phyloP scores from a whole-genome alignment of 768 basidiomycete species.

The Pleurotus pulmonarius region DNA sequence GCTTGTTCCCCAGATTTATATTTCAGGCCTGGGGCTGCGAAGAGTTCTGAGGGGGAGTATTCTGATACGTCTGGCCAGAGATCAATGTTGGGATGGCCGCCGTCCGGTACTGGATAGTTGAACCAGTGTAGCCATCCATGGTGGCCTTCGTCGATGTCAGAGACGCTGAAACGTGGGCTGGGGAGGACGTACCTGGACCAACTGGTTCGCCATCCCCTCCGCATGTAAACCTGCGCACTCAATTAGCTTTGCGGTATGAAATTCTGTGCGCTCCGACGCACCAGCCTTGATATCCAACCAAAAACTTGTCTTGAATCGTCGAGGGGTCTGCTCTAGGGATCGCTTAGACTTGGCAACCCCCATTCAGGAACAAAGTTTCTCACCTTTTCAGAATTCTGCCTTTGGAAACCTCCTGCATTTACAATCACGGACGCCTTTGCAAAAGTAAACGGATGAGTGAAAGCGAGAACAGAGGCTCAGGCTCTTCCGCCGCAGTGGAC shows the following conservation, averaged over 20 bases:
- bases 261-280: constrained; percentile 24
- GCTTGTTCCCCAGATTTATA: constrained; percentile 54
- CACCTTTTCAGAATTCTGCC: constrained; percentile 42
- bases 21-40: constrained; percentile 62
- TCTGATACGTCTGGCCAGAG: constrained; percentile 77
- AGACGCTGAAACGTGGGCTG: background rate
- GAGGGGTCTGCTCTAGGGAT: constrained; percentile 56
- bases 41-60: constrained; percentile 70
- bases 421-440: constrained; percentile 6
- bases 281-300: constrained; percentile 90
- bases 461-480: background rate
- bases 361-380: background rate
- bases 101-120: constrained; percentile 58
- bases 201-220: constrained; percentile 66
- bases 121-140: constrained; percentile 91
- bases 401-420: background rate
- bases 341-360: constrained; percentile 2
- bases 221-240: constrained; percentile 61
- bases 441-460: background rate
- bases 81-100: constrained; percentile 72
- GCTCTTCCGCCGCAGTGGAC: background rate
- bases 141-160: constrained; percentile 40
- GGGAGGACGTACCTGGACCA: constrained; percentile 41
- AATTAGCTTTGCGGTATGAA: background rate
- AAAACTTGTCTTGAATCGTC: constrained; percentile 79